Evolutionary conservation across 495 filamentous ascomycete genomes (phyloP).

Genomic region (Lasiosphaeria miniovina): DNA sequence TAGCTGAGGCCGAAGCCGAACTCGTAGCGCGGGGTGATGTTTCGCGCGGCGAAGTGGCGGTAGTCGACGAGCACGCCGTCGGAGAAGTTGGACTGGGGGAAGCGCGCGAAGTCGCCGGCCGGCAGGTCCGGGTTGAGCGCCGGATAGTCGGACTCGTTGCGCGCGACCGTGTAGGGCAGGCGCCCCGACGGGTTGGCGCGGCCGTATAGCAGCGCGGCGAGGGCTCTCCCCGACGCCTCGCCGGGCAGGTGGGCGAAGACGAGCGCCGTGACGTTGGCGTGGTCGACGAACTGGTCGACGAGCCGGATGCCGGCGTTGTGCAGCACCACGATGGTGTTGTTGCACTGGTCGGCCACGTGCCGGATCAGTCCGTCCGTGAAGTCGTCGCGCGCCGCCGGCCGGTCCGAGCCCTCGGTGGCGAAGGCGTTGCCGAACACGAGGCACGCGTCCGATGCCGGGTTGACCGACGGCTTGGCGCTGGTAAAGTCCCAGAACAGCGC

Average conservation of each 20-base stretch:
- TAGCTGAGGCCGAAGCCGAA: conserved; percentile 74
- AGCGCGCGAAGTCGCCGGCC: conserved; percentile 32
- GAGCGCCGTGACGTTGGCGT: conserved; percentile 63
- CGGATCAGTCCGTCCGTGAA: conserved; percentile 56
- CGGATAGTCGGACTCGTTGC: conserved; percentile 61
- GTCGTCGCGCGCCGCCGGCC: conserved; percentile 40
- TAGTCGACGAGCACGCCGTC: conserved; percentile 68
- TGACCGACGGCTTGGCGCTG: conserved; percentile 36
- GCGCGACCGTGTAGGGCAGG: conserved; percentile 70
- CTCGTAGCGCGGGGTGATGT: conserved; percentile 63
- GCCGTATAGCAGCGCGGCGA: conserved; percentile 60
- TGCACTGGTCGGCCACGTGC: conserved; percentile 54
- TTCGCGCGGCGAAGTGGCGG: conserved; percentile 60
- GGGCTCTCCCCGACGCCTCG: conserved; percentile 55
- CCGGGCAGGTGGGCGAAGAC: conserved; percentile 61
- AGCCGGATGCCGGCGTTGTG: conserved; percentile 59
- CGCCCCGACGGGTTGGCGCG: conserved; percentile 58
- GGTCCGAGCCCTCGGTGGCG: conserved; percentile 54
- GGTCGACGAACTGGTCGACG: conserved; percentile 56
- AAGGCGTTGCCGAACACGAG: conserved; percentile 62
- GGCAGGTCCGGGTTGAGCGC: conserved; percentile 35
- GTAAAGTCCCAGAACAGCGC: conserved; percentile 49
- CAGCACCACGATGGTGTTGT: conserved; percentile 61
- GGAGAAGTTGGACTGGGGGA: conserved; percentile 62
- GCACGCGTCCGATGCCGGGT: conserved; percentile 60